Percentiles rank a stretch among this genome's conserved stretches.
Evolutionary conservation across 106 monocot species (phyloP).

Genomic region (Vanilla planifolia): DNA sequence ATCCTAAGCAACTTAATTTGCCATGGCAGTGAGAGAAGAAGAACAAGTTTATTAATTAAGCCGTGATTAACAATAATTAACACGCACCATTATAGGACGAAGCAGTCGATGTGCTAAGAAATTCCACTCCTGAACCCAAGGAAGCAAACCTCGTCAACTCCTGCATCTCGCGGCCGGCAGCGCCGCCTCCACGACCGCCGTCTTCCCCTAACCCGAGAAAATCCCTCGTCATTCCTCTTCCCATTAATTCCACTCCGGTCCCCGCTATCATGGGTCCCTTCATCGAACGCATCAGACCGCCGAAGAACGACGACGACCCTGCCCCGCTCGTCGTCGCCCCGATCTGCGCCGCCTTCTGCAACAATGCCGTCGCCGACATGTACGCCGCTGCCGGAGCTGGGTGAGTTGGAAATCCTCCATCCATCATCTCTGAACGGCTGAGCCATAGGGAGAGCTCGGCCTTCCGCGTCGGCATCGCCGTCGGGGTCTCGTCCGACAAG

Average conservation of each 20-base stretch:
- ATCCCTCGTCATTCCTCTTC: slow-evolving; percentile 2
- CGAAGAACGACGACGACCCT: slow-evolving; percentile 9
- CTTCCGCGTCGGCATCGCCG: neutral
- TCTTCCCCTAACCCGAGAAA: slow-evolving; percentile 10
- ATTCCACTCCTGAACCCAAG: neutral
- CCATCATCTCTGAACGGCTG: neutral
- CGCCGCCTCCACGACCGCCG: too few species aligned
- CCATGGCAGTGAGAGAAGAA: too few species aligned
- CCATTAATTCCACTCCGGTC: neutral
- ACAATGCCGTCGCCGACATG: slow-evolving; percentile 47
- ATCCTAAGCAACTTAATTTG: too few species aligned
- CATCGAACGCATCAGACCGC: slow-evolving; percentile 9
- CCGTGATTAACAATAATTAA: too few species aligned
- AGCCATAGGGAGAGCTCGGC: neutral
- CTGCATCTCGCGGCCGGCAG: neutral
- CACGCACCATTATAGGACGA: neutral
- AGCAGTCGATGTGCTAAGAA: neutral
- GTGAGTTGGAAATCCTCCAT: slow-evolving; percentile 9
- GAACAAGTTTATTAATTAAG: too few species aligned
- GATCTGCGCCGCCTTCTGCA: slow-evolving; percentile 49
- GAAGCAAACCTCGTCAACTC: neutral
- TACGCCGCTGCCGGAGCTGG: slow-evolving; percentile 1
- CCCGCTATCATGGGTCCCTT: neutral
- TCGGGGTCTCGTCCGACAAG: neutral
- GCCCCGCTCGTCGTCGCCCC: slow-evolving; percentile 15